Evolutionary conservation across 345 rosid species (phyloP), one percentile per base, ranked within the genome.

Genomic region (Adansonia digitata): DNA sequence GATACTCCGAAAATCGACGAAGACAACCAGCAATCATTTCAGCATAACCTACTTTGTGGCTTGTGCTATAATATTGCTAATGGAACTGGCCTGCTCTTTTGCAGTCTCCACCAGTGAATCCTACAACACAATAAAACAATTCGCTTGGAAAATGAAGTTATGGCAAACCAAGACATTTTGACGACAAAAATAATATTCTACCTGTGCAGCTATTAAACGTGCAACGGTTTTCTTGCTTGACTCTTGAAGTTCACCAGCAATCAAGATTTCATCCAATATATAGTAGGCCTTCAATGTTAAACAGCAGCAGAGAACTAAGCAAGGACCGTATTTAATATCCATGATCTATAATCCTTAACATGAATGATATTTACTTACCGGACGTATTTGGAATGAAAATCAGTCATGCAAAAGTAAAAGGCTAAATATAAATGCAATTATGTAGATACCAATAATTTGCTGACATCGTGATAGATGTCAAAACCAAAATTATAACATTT

Each of bases 161-260:
- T 56, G 26, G 68, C 69, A 74, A 57, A 29, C 37, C 9, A 39
- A 18, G 18, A 42, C 5, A 42, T 4, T 13, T 27, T 31, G 37
- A 59, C 9, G 2, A 17, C 18, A 18, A 52, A 62, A 12, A 12
- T 27, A 20, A 53, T 4, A 57, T 1, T 22, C 39, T 80, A 90
- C 97, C 94, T 93, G 98, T 0, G 97, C 92, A 57, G 93, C 88
- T 72, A 95, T 87, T 71, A 91, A 81, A 84, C 93, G 84, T 60
- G 98, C 94, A 35, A 91, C 88, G 6, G 92, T 93, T 76, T 92
- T 95, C 86, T 95, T 95, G 88, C 99, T 93, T 0, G 98, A 77
- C 80, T 93, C 99, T 81, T 95, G 99, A 75, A 95, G 97, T 78
- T 95, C 97, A 2, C 98, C 99, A 5, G 97, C 99, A 74, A 93